These are phyloP conservation scores for Isabelozyma rhagii DNA, from an alignment of 805 yeast species.

Conservation along the genomic window DNA sequence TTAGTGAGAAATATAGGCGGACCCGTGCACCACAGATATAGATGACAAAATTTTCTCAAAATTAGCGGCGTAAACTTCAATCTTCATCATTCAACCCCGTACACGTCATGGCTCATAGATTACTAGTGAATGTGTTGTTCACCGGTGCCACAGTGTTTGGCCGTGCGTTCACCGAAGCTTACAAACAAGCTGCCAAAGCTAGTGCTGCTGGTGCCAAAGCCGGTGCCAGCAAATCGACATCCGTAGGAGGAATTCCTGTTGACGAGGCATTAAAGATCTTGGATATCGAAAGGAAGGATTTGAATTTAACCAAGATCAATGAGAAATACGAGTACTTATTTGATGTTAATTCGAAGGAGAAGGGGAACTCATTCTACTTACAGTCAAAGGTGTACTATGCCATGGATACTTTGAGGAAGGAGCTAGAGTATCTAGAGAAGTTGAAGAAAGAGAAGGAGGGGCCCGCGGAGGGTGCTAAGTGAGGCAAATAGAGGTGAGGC, in stretches of 20 bases:
- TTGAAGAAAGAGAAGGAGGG: conserved; percentile 25
- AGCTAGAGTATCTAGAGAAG: conserved; percentile 58
- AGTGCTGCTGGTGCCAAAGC: conserved; percentile 69
- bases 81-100: background rate
- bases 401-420: conserved; percentile 83
- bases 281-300: conserved; percentile 62
- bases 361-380: conserved; percentile 92
- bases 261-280: conserved; percentile 92
- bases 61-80: background rate
- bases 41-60: background rate
- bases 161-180: conserved; percentile 94
- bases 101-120: conserved; percentile 77
- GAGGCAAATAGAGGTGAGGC: background rate
- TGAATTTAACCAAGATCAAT: conserved; percentile 57
- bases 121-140: conserved; percentile 81
- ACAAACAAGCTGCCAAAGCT: conserved; percentile 92
- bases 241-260: conserved; percentile 73
- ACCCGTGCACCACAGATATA: background rate
- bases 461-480: background rate
- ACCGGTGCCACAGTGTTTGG: conserved; percentile 97
- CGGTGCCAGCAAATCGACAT: conserved; percentile 42
- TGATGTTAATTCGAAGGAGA: conserved; percentile 85
- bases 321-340: conserved; percentile 78
- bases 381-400: conserved; percentile 94
- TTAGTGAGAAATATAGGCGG: background rate